Base-by-base conservation (phyloP, 2,329 filamentous ascomycete genomes). In the Didymella lethalis region DNA sequence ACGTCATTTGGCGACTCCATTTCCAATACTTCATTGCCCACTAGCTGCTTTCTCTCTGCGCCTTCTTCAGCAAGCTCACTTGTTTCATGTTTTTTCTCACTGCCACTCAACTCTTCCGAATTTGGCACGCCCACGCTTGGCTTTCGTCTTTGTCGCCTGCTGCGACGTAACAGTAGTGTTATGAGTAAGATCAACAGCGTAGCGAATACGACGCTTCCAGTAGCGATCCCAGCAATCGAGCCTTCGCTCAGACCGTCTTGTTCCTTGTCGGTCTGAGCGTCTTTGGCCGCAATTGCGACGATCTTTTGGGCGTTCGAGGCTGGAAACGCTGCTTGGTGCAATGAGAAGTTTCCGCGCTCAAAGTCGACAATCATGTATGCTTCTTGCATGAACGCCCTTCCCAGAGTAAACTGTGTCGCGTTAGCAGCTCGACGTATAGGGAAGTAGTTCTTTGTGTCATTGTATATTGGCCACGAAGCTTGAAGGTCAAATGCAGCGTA, bases 321-420 rank as follows among this genome's bases (percentile, higher is more conserved):
- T 28, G 38, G 47, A n/a, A 56, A 50, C 3, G 40, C 40, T 8
- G 51, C 51, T 26, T 47, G 51, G 16, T 54, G 51, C 8, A 54
- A 25, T 18, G 44, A 54, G 48, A 77, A 48, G 32, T 73, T 74
- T 2, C 57, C 20, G 4, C 65, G 63, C 25, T 77, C 74, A 46
- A 75, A 77, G 53, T 77, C 73, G 18, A 75, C 74, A 36, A 75
- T 54, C 2, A 78, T 45, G 34, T 78, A 78, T 1, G 76, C 70
- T 55, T 77, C 74, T 50, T 78, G 76, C 3, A 78, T 54, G 26
- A 78, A 71, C 0, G 75, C 65, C 4, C 76, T 71, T 0, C 75
- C 75, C 1, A 78, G 56, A 2, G 77, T 68, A 26, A 58, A 71
- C 1, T 59, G 34, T 0, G 68, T 67, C 16, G 65, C 65, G 0